Conservation (phyloP, 2,329 filamentous ascomycete genomes). For the Furcasterigmium sp. region DNA sequence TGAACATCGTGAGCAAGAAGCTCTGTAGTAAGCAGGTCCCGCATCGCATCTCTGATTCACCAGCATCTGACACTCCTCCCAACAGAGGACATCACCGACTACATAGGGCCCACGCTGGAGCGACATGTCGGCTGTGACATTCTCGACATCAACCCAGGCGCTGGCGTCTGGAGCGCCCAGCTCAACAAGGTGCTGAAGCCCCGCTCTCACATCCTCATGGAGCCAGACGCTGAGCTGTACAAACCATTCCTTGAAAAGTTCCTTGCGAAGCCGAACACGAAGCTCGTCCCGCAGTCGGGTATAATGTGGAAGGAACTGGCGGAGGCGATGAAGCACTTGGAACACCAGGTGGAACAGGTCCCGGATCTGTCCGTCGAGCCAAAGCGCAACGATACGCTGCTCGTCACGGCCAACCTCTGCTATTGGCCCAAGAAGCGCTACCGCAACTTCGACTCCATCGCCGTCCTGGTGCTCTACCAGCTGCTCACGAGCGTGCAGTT, state of each 20-base stretch:
- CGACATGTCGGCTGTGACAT: constrained; percentile 76
- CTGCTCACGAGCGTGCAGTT: constrained; percentile 54
- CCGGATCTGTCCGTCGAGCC: constrained; percentile 33
- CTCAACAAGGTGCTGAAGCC: constrained; percentile 72
- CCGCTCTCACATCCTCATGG: constrained; percentile 77
- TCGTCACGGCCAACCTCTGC: constrained; percentile 66
- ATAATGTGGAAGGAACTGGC: constrained; percentile 56
- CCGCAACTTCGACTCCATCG: constrained; percentile 49
- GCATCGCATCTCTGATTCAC: no score
- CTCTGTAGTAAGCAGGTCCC: constrained; percentile 39
- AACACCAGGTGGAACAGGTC: constrained; percentile 43
- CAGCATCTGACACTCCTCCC: not conserved
- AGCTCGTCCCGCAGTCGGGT: constrained; percentile 50
- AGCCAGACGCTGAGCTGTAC: constrained; percentile 59
- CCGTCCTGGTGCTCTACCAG: constrained; percentile 54
- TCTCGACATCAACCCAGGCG: constrained; percentile 79
- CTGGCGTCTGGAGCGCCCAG: constrained; percentile 71
- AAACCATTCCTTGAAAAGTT: constrained; percentile 55
- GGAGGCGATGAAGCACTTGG: constrained; percentile 47
- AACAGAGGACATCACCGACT: constrained; percentile 63
- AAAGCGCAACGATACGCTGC: constrained; percentile 63
- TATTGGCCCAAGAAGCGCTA: constrained; percentile 46
- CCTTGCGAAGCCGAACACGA: constrained; percentile 39
- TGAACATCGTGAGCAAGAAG: constrained; percentile 47
- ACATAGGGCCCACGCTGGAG: constrained; percentile 63